phyloP scores from a whole-genome alignment of 164 flowering plant genomes.

The Nelumbo lutea region DNA sequence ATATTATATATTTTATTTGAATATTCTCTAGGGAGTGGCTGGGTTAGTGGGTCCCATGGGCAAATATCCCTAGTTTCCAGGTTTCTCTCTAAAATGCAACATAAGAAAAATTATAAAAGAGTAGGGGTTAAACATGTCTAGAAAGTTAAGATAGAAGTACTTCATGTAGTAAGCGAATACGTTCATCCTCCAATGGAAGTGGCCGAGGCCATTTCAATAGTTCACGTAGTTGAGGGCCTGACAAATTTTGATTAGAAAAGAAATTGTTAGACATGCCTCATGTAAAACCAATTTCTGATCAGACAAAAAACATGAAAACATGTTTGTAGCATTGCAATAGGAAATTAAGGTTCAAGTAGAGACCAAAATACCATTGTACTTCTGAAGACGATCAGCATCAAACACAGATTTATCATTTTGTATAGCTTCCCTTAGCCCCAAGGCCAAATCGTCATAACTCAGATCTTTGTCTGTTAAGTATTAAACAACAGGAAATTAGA shows the following conservation, averaged over 20 bases:
- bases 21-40: no score
- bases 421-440: constrained; percentile 63
- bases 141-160: constrained; percentile 23
- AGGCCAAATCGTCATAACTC: constrained; percentile 71
- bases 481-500: not conserved
- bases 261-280: not conserved
- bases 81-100: no score
- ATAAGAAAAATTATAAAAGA: no score
- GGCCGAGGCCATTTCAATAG: constrained; percentile 89
- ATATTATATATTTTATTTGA: no score
- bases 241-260: not conserved
- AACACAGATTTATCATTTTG: constrained; percentile 72
- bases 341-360: not conserved
- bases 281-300: not conserved
- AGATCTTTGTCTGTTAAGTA: constrained; percentile 60
- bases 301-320: not conserved
- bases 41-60: no score
- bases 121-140: not conserved
- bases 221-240: constrained; percentile 77
- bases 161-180: constrained; percentile 86
- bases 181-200: constrained; percentile 94
- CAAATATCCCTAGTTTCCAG: no score
- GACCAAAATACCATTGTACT: constrained; percentile 52
- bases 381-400: constrained; percentile 87
- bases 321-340: not conserved